Evolutionary conservation across 352 stramenopile species (phyloP), one percentile per base, ranked within the genome.

Genomic region (Pythium folliculosum): DNA sequence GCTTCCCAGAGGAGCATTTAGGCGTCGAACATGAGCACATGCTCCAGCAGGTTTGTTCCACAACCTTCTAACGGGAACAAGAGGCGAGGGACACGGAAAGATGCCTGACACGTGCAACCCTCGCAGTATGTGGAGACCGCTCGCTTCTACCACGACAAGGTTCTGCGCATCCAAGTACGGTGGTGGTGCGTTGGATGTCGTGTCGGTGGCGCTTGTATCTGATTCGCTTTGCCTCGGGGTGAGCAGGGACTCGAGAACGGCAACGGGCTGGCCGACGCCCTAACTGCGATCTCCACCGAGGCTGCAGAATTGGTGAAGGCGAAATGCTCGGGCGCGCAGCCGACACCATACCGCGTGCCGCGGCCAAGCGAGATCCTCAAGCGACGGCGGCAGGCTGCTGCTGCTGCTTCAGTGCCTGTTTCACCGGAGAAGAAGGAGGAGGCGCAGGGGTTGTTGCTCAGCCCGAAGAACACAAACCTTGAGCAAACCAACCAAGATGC

Each of bases 1-100:
- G 82, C 50, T 84, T 74, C 22, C 69, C 72, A 6, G 70, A 72
- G 44, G 57, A 76, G 0, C 21, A 68, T n/a, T 23, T 69, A 9
- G 63, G 44, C 19, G 37, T 65, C 2, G 53, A 71, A 10, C 63
- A 75, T 25, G 48, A 16, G 7, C 63, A 73, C 21, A 65, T 76
- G 45, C 53, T 77, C 5, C 30, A 60, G 23, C 51, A 69, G 66
- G 66, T 72, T 17, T 1, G 59, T 54, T 48, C 22, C 5, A 22
- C 35, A 14, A 7, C 8, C 8, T 14, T 14, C 3, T 13, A 13
- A 38, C 12, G 35, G n/a, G 19, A 30, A 16, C 21, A 25, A 37
- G 12, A 40, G 19, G 27, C 27, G 14, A 22, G 27, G 19, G 12
- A 53, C 17, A 2, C 9, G n/a, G 17, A 10, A 38, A 43, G 30